Evolutionary conservation across 2,329 filamentous ascomycete genomes (phyloP), one percentile per base, ranked within the genome.

Genomic region (Beauveria pseudobassiana): DNA sequence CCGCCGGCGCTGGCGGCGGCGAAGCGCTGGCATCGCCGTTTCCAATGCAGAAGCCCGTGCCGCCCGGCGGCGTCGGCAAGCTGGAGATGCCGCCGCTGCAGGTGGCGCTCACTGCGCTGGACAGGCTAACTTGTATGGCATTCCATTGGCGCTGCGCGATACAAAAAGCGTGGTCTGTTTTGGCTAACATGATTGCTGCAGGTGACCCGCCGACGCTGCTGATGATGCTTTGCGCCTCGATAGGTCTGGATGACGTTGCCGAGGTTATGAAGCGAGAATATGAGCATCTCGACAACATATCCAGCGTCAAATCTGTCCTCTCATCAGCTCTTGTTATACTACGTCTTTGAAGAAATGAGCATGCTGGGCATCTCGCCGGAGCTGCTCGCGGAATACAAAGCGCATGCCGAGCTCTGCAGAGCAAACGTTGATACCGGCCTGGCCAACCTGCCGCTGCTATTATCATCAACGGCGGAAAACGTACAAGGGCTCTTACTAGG

Each of bases 401-500:
- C 68, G 2, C 75, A 76, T 59, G 70, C 74, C 50, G 68, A 73
- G 43, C 70, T 77, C 62, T 80, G 78, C 63, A 75, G 76, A 46
- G 72, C 75, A 57, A 83, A 83, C 62, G 67, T 82, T 20, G 80
- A 83, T 66, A 81, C 79, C 8, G 75, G 75, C 5, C 69, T 83
- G 2, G 75, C 77, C 34, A 78, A 80, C 65, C 73, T 87, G 63
- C 80, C 81, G 12, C 72, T 88, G 20, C 77, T 87, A 64, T 73
- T 86, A 67, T 80, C 84, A 1, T 77, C 82, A 20, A 82, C 75
- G 28, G 70, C 77, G 40, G 72, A 82, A 64, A 86, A 81, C 49
- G 78, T 87, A 22, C 79, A 85, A 64, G 82, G 85, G 14, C 74
- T 88, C 3, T 67, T 82, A 18, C 71, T 87, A 9, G 84, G 81